Evolutionary conservation across 1,284 basidiomycete species (phyloP).

Genomic region (Apiotrichum mycotoxinovorans): DNA sequence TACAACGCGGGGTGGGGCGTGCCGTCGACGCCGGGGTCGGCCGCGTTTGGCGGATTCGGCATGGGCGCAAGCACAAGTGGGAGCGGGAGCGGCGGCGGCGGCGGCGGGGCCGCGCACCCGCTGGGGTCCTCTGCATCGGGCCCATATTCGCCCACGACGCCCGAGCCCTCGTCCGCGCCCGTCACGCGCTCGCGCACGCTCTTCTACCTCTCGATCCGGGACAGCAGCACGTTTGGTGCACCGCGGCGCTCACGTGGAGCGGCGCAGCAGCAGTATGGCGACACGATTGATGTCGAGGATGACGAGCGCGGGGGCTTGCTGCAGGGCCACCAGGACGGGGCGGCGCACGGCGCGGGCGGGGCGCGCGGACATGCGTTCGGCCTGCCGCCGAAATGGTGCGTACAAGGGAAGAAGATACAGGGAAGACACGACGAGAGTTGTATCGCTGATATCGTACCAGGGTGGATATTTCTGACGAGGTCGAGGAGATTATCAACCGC

Average conservation of each 20-base stretch:
- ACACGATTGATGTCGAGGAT: constrained; percentile 52
- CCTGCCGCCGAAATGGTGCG: constrained; percentile 66
- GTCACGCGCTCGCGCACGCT: constrained; percentile 81
- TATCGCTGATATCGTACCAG: constrained; percentile 52
- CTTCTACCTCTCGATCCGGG: constrained; percentile 90
- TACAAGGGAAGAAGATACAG: too few relatives aligned
- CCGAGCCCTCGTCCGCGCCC: constrained; percentile 2
- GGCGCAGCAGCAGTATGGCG: constrained; percentile 43
- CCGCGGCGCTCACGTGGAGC: constrained; percentile 34
- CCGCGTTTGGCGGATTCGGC: too few relatives aligned
- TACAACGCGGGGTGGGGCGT: too few relatives aligned
- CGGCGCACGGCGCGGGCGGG: not conserved
- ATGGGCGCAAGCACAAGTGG: too few relatives aligned
- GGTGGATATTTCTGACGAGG: constrained; percentile 86
- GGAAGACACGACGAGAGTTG: not conserved
- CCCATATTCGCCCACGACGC: not conserved
- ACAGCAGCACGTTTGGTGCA: constrained; percentile 60
- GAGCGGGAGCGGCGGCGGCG: not conserved
- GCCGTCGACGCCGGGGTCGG: too few relatives aligned
- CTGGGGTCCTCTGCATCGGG: not conserved
- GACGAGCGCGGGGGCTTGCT: constrained; percentile 75
- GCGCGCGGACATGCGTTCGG: constrained; percentile 57
- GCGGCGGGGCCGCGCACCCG: not conserved
- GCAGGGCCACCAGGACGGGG: constrained; percentile 29
- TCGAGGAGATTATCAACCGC: constrained; percentile 69